phyloP scores from a whole-genome alignment of 2,329 filamentous ascomycete species.

The Neofusicoccum sp. region DNA sequence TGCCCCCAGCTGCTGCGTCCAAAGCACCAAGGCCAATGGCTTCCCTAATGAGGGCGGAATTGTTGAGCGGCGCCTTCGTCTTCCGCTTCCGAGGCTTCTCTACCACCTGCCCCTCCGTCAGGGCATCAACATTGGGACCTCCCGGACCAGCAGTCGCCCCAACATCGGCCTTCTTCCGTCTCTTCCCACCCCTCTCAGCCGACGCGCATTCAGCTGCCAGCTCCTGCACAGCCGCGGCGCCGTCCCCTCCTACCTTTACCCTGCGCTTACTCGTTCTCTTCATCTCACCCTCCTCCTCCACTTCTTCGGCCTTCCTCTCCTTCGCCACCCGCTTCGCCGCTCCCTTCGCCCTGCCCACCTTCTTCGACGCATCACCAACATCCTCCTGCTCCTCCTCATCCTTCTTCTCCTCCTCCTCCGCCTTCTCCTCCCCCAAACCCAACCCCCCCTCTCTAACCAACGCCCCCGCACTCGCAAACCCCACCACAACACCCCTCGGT shows the following conservation, averaged over 20 bases:
- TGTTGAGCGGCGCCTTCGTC: not conserved
- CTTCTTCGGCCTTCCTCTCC: not conserved
- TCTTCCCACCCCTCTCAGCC: too few species aligned
- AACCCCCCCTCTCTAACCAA: conserved; percentile 36
- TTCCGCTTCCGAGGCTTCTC: conserved; percentile 24
- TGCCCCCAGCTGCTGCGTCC: conserved; percentile 23
- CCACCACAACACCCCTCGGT: conserved; percentile 31
- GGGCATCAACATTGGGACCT: not conserved
- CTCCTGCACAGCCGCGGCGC: not conserved
- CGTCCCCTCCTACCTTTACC: not conserved
- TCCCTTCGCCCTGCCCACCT: not conserved
- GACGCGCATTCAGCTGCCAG: not conserved
- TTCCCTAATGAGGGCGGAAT: not conserved
- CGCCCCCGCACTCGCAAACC: conserved; percentile 38
- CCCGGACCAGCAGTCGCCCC: not conserved
- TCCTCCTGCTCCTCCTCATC: not conserved
- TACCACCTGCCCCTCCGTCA: not conserved
- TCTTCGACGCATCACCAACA: not conserved
- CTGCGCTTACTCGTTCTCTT: conserved; percentile 24
- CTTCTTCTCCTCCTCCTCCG: conserved; percentile 17
- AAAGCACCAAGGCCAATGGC: conserved; percentile 19
- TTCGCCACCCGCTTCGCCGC: conserved; percentile 2
- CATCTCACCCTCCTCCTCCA: not conserved
- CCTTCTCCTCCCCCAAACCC: conserved; percentile 24
- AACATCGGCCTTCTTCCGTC: not conserved